Conservation (phyloP, 805 yeast species). For the Metschnikowia continentalis region DNA sequence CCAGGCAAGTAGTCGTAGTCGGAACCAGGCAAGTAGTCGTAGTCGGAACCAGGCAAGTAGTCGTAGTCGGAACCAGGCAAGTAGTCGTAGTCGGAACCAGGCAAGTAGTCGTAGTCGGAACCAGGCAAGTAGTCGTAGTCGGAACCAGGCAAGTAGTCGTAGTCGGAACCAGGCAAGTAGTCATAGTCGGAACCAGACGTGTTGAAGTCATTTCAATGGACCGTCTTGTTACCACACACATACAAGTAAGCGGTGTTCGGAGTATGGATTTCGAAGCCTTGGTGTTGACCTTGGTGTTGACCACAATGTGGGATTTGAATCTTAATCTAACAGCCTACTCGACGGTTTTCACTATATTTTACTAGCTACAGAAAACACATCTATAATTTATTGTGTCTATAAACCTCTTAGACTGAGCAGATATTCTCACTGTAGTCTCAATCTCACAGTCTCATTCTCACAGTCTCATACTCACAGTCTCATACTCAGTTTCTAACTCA, state of each 20-base stretch:
- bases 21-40: constrained; percentile 18
- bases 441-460: too few species aligned
- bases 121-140: too few species aligned
- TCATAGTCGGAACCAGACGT: constrained; percentile 49
- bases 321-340: constrained; percentile 89
- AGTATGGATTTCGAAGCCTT: constrained; percentile 47
- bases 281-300: constrained; percentile 43
- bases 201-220: constrained; percentile 82
- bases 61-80: too few species aligned
- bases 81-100: constrained; percentile 18
- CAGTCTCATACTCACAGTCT: too few species aligned
- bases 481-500: too few species aligned
- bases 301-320: constrained; percentile 59
- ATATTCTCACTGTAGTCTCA: too few species aligned
- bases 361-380: too few species aligned
- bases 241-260: constrained; percentile 79
- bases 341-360: constrained; percentile 47
- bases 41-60: constrained; percentile 46
- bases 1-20: too few species aligned
- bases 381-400: too few species aligned
- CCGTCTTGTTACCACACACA: constrained; percentile 96
- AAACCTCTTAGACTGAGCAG: too few species aligned
- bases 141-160: too few species aligned
- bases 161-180: too few species aligned
- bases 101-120: constrained; percentile 24